Conservation (phyloP, 306 rosid genomes). For the Quercus berberidifolia region DNA sequence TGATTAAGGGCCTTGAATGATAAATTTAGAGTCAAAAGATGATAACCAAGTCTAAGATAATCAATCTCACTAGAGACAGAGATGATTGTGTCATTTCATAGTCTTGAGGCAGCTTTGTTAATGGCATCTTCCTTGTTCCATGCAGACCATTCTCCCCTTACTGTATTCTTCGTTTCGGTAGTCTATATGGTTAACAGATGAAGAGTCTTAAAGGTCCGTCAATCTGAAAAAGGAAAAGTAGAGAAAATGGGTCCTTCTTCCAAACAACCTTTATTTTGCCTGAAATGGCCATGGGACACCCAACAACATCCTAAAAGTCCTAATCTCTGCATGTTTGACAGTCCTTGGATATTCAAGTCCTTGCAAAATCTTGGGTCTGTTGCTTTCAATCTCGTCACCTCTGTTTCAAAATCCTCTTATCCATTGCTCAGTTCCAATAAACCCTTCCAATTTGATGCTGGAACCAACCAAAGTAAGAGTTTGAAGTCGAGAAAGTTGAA, state of each 20-base stretch:
- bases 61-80: no score
- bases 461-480: constrained; percentile 22
- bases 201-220: neutral
- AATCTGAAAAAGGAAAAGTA: neutral
- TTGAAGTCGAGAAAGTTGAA: constrained; percentile 25
- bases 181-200: neutral
- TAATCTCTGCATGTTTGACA: constrained; percentile 49
- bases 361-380: constrained; percentile 52
- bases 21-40: no score
- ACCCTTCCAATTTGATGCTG: constrained; percentile 28
- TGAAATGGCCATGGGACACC: constrained; percentile 82
- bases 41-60: no score
- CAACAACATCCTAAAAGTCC: constrained; percentile 31
- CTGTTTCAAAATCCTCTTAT: constrained; percentile 41
- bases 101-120: no score
- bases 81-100: no score
- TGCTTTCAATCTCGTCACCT: constrained; percentile 43
- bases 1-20: no score
- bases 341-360: constrained; percentile 81
- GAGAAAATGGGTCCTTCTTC: constrained; percentile 36
- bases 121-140: neutral
- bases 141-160: neutral
- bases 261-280: constrained; percentile 46
- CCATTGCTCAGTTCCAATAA: constrained; percentile 19
- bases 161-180: neutral